Base-by-base conservation (phyloP, 345 rosid genomes). In the Alliaria petiolata region DNA sequence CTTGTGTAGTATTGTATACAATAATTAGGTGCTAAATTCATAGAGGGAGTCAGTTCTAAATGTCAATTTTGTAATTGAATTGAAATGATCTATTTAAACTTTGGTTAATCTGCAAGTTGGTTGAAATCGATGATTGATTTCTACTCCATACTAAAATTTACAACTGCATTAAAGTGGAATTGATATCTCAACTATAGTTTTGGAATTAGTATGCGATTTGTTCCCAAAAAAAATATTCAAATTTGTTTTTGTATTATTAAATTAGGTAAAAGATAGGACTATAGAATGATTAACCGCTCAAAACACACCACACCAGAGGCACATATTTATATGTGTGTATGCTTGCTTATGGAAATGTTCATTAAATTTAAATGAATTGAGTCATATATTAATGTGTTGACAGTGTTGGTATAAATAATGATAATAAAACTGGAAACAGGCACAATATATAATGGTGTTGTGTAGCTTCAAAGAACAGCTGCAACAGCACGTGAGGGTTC, bases 381-480 rank as follows among this genome's bases (percentile, higher is more conserved):
- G 3, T 50, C 25, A 39, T 2, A 33, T 35, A 35, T 34, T 53
- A 15, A 22, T 22, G 44, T 26, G 31, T 34, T 22, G 25, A 22
- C 25, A 22, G 25, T 22, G n/a, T n/a, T 54, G 64, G 57, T 52
- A 68, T 6, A 33, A 53, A 34, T 49, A 4, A 17, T 33, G 39
- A 17, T 8, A 6, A 38, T 4, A 34, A 17, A 10, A 2, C 30
- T 61, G 26, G 60, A 31, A 67, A 63, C 79, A 93, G 98, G 91
- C 89, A 59, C 98, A 93, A 64, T 91, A 93, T 81, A 74, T 93
- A 87, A 83, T 91, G 81, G 86, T 93, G 66, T 61, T 93, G 76
- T 93, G 98, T 83, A 85, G 85, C 68, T 93, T 93, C 85, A 93
- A 91, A 80, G 98, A 93, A 58, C 98, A 93, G 82, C 95, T 93